A percentile compares a stretch with the other conserved stretches of the same genome.
Evolutionary conservation across 345 rosid genomes (phyloP).

Genomic region (Pistacia integerrima): DNA sequence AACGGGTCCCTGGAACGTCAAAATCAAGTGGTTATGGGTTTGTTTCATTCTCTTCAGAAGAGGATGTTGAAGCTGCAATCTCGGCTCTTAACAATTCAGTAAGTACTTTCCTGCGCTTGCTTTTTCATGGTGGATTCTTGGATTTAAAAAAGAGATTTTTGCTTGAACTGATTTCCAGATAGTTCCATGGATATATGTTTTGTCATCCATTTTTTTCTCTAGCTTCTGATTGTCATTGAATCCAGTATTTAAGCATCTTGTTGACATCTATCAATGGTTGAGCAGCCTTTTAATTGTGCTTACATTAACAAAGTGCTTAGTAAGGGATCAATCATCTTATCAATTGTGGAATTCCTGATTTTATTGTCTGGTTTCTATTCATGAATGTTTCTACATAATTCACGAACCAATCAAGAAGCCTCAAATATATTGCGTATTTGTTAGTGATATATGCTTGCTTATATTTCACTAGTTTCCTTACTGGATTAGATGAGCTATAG

Average conservation of each 20-base stretch:
- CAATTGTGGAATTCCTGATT: not conserved
- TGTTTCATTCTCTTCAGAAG: conserved; percentile 78
- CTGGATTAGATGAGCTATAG: too few species aligned
- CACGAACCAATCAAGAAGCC: not conserved
- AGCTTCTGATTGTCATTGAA: not conserved
- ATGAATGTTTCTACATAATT: not conserved
- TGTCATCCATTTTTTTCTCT: not conserved
- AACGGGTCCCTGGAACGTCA: conserved; percentile 79
- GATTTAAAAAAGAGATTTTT: not conserved
- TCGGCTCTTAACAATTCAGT: conserved; percentile 72
- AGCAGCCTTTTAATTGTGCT: not conserved
- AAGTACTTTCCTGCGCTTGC: conserved; percentile 34
- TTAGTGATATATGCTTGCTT: too few species aligned
- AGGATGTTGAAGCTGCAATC: conserved; percentile 77
- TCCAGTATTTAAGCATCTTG: not conserved
- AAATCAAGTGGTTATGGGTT: conserved; percentile 88
- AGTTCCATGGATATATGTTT: not conserved
- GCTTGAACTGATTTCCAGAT: not conserved
- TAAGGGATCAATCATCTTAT: not conserved
- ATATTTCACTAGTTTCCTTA: too few species aligned
- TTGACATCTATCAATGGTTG: not conserved
- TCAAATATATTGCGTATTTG: too few species aligned
- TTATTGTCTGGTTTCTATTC: not conserved
- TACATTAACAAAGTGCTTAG: not conserved
- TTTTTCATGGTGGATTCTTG: not conserved